Conservation (phyloP, 2,329 filamentous ascomycete genomes). For the Tolypocladium tundrense region DNA sequence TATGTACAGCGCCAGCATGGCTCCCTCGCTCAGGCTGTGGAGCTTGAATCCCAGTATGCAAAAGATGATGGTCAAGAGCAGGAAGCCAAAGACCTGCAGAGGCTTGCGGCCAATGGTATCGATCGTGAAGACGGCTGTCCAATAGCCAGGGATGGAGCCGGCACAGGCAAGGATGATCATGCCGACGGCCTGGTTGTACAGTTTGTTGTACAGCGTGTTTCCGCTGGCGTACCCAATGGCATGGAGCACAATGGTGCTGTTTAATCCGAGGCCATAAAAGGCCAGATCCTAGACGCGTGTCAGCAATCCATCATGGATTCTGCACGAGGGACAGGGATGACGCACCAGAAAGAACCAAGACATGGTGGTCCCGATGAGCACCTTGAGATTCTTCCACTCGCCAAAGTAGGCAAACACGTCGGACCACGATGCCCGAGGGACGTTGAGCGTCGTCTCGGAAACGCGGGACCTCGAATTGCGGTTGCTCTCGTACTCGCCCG, state of each 20-base stretch:
- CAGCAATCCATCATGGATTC: not conserved
- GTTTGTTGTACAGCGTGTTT: conserved; percentile 52
- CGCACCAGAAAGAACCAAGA: conserved; percentile 69
- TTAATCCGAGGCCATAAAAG: conserved; percentile 64
- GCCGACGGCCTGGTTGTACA: conserved; percentile 64
- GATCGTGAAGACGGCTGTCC: conserved; percentile 62
- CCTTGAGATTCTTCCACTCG: conserved; percentile 58
- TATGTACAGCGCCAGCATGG: conserved; percentile 51
- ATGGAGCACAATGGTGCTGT: conserved; percentile 60
- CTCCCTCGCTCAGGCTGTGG: conserved; percentile 32
- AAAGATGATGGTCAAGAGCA: conserved; percentile 51
- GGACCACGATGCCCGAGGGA: conserved; percentile 58
- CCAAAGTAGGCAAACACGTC: conserved; percentile 60
- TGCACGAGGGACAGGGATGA: not conserved
- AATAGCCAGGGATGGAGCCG: conserved; percentile 71
- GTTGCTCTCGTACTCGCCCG: conserved; percentile 36
- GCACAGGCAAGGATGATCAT: conserved; percentile 70
- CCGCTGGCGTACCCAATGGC: conserved; percentile 63
- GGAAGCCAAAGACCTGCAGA: conserved; percentile 57
- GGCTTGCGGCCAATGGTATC: conserved; percentile 70
- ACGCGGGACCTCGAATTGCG: conserved; percentile 41
- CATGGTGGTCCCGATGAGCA: conserved; percentile 64
- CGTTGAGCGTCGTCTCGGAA: conserved; percentile 42
- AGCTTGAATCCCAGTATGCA: conserved; percentile 52
- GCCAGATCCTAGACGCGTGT: conserved; percentile 44